A percentile compares a stretch with the other conserved stretches of the same genome.
Conservation (phyloP, 345 rosid genomes). For the Pugionium dolabratum region DNA sequence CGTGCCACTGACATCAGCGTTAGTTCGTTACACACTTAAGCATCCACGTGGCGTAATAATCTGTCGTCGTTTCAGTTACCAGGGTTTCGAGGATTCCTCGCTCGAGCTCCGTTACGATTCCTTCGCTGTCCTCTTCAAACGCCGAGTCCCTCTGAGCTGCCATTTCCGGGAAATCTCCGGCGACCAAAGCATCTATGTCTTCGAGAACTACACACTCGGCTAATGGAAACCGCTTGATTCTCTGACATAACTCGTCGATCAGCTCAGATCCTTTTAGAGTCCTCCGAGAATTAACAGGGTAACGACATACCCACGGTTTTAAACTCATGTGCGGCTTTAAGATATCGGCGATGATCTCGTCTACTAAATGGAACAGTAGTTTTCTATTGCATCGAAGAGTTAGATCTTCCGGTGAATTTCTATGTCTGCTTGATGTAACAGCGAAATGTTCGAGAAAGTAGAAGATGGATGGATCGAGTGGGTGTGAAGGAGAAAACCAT, state of each 20-base stretch:
- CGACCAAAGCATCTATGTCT: no score
- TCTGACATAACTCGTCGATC: constrained; percentile 37
- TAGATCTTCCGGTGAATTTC: constrained; percentile 28
- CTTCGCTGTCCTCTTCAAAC: no score
- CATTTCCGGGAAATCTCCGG: no score
- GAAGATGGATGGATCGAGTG: constrained; percentile 67
- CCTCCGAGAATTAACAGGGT: background rate
- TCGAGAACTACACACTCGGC: no score
- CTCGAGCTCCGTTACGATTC: no score
- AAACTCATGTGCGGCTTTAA: constrained; percentile 52
- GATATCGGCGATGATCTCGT: constrained; percentile 57
- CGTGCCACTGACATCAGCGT: no score
- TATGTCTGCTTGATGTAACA: constrained; percentile 4
- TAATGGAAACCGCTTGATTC: constrained; percentile 16
- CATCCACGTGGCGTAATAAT: no score
- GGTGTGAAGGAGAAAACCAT: constrained; percentile 65
- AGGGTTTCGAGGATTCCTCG: no score
- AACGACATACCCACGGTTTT: constrained; percentile 47
- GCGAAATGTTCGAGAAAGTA: constrained; percentile 51
- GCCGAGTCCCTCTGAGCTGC: no score
- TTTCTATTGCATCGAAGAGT: constrained; percentile 57
- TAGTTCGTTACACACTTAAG: no score
- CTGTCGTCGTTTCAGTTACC: no score
- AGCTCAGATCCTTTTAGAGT: constrained; percentile 42
- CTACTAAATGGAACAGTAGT: constrained; percentile 58